These are phyloP conservation scores for Helminthosporium solani DNA, from an alignment of 2,329 filamentous ascomycete species.

Conservation along the genomic window DNA sequence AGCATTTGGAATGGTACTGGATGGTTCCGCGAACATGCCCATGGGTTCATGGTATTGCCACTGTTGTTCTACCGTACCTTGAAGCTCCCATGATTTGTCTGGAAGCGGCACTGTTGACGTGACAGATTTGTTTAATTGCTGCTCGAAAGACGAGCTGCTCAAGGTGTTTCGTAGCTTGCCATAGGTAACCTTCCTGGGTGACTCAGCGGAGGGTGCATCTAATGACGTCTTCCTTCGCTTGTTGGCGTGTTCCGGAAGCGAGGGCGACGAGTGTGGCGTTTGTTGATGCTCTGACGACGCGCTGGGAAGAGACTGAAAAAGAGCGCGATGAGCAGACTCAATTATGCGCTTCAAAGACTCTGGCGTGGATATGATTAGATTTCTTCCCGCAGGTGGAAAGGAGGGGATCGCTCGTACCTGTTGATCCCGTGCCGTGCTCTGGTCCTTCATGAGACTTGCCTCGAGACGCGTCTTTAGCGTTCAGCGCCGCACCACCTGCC, in stretches of 20 bases:
- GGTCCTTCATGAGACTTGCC: constrained; percentile 10
- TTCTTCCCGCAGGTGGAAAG: not conserved
- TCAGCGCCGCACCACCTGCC: constrained; percentile 8
- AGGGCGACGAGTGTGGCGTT: constrained; percentile 19
- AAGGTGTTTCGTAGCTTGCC: constrained; percentile 13
- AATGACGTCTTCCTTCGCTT: constrained; percentile 25
- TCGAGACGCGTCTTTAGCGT: constrained; percentile 17
- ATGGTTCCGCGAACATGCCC: constrained; percentile 44
- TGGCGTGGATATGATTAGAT: constrained; percentile 11
- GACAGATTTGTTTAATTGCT: not conserved
- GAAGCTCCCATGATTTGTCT: constrained; percentile 21
- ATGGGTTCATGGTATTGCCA: constrained; percentile 44
- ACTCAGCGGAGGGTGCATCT: constrained; percentile 7
- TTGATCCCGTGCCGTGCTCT: constrained; percentile 28
- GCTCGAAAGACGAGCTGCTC: constrained; percentile 8
- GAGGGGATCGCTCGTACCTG: constrained; percentile 22
- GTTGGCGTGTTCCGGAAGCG: constrained; percentile 19
- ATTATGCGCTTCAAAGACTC: constrained; percentile 27
- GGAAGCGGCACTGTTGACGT: constrained; percentile 1
- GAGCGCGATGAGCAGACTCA: constrained; percentile 26
- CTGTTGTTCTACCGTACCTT: constrained; percentile 37
- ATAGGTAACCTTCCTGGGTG: constrained; percentile 12
- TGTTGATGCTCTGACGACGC: constrained; percentile 8
- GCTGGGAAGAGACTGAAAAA: constrained; percentile 21
- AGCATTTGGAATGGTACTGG: constrained; percentile 46